Evolutionary conservation across 176 grass and related monocot genomes (phyloP).

Genomic region (Paspalum vaginatum): DNA sequence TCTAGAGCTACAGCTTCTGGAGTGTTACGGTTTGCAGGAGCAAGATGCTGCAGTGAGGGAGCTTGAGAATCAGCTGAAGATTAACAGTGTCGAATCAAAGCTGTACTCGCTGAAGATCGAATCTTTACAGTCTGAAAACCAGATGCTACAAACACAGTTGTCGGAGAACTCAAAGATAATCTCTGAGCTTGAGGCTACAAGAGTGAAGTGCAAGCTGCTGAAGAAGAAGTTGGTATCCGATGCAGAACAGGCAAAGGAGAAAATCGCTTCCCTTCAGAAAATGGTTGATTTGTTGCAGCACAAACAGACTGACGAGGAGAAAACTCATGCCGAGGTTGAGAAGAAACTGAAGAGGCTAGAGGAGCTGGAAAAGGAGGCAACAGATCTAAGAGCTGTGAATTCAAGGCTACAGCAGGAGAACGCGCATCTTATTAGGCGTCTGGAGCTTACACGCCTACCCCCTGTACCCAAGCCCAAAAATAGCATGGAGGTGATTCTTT

Average conservation of each 20-base stretch:
- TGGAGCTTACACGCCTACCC: slow-evolving; percentile 57
- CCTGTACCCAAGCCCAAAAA: slow-evolving; percentile 52
- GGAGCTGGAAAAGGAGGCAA: slow-evolving; percentile 65
- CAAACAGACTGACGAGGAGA: slow-evolving; percentile 42
- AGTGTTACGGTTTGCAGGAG: slow-evolving; percentile 73
- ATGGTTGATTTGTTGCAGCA: slow-evolving; percentile 41
- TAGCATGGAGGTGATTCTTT: slow-evolving; percentile 62
- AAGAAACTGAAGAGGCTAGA: slow-evolving; percentile 53
- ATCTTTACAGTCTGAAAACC: slow-evolving; percentile 82
- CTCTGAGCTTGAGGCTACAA: slow-evolving; percentile 64
- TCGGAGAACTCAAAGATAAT: slow-evolving; percentile 50
- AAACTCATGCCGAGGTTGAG: slow-evolving; percentile 45
- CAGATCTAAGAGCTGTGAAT: slow-evolving; percentile 58
- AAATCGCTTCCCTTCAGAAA: slow-evolving; percentile 56
- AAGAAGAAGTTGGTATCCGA: slow-evolving; percentile 59
- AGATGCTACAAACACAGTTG: slow-evolving; percentile 59
- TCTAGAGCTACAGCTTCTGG: slow-evolving; percentile 69
- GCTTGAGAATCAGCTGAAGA: slow-evolving; percentile 86
- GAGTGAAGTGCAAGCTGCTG: slow-evolving; percentile 61
- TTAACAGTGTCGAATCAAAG: slow-evolving; percentile 77
- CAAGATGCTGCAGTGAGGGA: slow-evolving; percentile 66
- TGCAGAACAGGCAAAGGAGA: slow-evolving; percentile 60
- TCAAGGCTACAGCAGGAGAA: slow-evolving; percentile 74
- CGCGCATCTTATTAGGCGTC: slow-evolving; percentile 53
- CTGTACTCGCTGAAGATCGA: slow-evolving; percentile 75